Base-by-base conservation (phyloP, 805 yeast genomes). In the Priceomyces melissophilus region DNA sequence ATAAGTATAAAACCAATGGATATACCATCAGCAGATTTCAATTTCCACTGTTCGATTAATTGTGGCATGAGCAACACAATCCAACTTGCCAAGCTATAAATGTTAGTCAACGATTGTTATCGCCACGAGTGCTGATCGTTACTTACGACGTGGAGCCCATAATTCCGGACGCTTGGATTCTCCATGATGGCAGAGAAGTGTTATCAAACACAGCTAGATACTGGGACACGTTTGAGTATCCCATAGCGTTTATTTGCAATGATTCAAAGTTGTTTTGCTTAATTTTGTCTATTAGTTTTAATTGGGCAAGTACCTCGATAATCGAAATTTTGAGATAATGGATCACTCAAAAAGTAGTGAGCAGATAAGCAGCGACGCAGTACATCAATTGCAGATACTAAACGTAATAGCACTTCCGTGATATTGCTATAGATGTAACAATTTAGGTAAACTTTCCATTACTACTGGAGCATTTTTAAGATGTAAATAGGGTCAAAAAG, bases 31-130 rank as follows among this genome's bases (percentile, higher is more conserved):
- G 88, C 86, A 12, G 81, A 74, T 54, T 85, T 80, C 40, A 80
- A 62, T 40, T 85, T 63, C 89, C 89, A 86, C 62, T 85, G 91
- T 57, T 85, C 95, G 17, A 85, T 73, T 35, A 85, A 70, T 57
- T 85, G 95, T 0, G 95, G 93, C 49, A 86, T 63, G 43, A 85
- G 71, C 31, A 85, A 62, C 10, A 85, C 89, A 10, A 86, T 73
- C 89, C 90, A 86, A 58, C 91, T 82, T 0, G 91, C 88, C 32
- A 85, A 70, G 26, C 81, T 73, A 47, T 37, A 33, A 30, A 8
- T 29, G 30, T 30, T 20, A 23, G 29, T 30, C 33, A 12, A 14
- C 14, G 3, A 10, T 13, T 13, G 28, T 40, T 13, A 32, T 15
- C 23, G 25, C n/a, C 35, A 16, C 11, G 4, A 4, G 17, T 13